Base-by-base conservation (phyloP, 345 rosid species). In the Citrus cavaleriei region DNA sequence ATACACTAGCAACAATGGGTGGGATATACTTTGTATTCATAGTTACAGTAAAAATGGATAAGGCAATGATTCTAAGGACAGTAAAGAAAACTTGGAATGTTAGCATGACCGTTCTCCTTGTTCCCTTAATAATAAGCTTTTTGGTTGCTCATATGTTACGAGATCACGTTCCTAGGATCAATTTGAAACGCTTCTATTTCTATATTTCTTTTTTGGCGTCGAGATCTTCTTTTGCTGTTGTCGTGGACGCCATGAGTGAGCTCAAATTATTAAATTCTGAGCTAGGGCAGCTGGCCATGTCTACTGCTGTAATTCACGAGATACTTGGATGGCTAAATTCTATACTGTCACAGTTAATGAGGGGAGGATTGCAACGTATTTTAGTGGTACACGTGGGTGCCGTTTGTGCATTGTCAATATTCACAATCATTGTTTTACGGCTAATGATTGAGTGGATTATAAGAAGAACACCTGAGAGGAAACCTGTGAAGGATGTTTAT, bases 251-350 rank as follows among this genome's bases (percentile, higher is more conserved):
- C 13, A 30, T 84, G n/a, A 55, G 69, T 5, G 86, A 85, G 66
- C 84, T 83, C 37, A 82, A 88, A 49, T 70, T 86, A 3, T 40
- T 79, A 67, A 88, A 84, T 4, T 81, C 85, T 1, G 89, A 86
- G 57, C 35, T 84, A 3, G 86, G 89, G 58, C 81, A 75, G 14
- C 79, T 84, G 0, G 82, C 82, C 1, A 12, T 82, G 75, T 70
- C 87, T 5, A 24, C 59, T 16, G 10, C 90, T 0, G 37, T 83
- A 60, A 8, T 81, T 12, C 38, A 42, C 18, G 83, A 85, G 35
- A 0, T 78, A 2, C 0, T 68, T 10, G 16, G 63, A 3, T 76
- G 70, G 77, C 1, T 54, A 9, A 21, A 55, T 2, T 1, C 70
- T 19, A 18, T 13, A 5, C 3, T 55, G 4, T 1, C 32, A 18